Percentiles rank a stretch among this genome's conserved stretches.
These are phyloP conservation scores for Pseudocercospora pini-densiflorae DNA, from an alignment of 2,329 filamentous ascomycete species.

Conservation along the genomic window DNA sequence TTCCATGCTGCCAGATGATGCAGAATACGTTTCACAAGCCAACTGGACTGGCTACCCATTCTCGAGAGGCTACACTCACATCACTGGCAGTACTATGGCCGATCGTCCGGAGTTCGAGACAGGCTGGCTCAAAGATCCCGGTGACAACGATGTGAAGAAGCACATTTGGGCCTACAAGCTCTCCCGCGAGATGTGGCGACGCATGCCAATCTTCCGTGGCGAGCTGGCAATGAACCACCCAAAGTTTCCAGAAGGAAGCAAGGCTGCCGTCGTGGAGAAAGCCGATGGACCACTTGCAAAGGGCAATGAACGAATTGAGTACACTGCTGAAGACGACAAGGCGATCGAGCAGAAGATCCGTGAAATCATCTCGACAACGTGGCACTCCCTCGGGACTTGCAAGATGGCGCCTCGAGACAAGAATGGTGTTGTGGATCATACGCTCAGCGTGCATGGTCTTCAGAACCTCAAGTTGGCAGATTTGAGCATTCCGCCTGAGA, in stretches of 20 bases:
- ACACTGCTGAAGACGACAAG: constrained; percentile 31
- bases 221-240: constrained; percentile 47
- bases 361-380: constrained; percentile 46
- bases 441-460: constrained; percentile 48
- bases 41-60: constrained; percentile 64
- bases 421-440: constrained; percentile 46
- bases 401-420: constrained; percentile 44
- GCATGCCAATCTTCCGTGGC: constrained; percentile 57
- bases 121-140: constrained; percentile 60
- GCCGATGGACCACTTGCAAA: constrained; percentile 43
- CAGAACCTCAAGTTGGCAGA: constrained; percentile 50
- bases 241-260: constrained; percentile 46
- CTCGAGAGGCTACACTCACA: constrained; percentile 66
- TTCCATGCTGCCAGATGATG: constrained; percentile 39
- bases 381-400: constrained; percentile 49
- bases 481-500: constrained; percentile 47
- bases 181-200: constrained; percentile 63
- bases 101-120: constrained; percentile 61
- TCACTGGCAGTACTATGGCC: constrained; percentile 51
- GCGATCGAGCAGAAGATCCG: constrained; percentile 36
- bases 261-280: constrained; percentile 47
- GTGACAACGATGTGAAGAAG: constrained; percentile 63
- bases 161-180: constrained; percentile 69
- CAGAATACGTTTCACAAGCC: constrained; percentile 59
- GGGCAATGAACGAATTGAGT: constrained; percentile 55